Conservation (phyloP, 139 green algal genomes). For the Chlamydomonas sp. region DNA sequence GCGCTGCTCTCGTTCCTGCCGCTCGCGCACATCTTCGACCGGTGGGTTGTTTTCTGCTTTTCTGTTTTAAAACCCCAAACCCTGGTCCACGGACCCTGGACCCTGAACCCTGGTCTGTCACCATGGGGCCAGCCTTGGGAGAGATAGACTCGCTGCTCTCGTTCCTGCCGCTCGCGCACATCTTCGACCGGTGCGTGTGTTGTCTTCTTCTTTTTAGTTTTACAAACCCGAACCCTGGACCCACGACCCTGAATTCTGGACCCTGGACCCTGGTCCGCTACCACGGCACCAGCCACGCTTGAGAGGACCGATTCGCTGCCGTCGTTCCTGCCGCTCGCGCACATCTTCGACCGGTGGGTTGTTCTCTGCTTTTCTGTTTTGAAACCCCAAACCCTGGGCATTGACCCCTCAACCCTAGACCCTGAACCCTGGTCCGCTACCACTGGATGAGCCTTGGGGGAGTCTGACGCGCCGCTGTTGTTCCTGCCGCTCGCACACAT, state of each 20-base stretch:
- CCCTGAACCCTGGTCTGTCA: not conserved
- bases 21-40: constrained; percentile 93
- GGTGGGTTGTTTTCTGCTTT: no score
- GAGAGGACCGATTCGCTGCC: constrained; percentile 67
- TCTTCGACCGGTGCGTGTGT: constrained; percentile 62
- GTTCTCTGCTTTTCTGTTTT: no score
- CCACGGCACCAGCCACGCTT: no score
- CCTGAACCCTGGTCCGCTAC: not conserved
- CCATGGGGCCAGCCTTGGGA: no score
- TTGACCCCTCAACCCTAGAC: no score
- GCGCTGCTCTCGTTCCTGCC: constrained; percentile 69
- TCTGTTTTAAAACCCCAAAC: no score
- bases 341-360: constrained; percentile 84
- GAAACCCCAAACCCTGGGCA: no score
- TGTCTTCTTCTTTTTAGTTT: constrained; percentile 14
- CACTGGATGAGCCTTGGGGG: no score
- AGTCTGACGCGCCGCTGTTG: constrained; percentile 60
- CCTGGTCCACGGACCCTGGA: not conserved
- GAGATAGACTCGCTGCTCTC: constrained; percentile 63
- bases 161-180: constrained; percentile 81
- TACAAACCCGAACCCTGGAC: no score
- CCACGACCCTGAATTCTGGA: no score
- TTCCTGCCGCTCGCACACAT: constrained; percentile 87
- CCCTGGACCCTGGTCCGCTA: no score
- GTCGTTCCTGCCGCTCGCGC: constrained; percentile 73